Evolutionary conservation across 129 eudicot genomes (phyloP), one percentile per base, ranked within the genome.

Genomic region (Daucus carota): DNA sequence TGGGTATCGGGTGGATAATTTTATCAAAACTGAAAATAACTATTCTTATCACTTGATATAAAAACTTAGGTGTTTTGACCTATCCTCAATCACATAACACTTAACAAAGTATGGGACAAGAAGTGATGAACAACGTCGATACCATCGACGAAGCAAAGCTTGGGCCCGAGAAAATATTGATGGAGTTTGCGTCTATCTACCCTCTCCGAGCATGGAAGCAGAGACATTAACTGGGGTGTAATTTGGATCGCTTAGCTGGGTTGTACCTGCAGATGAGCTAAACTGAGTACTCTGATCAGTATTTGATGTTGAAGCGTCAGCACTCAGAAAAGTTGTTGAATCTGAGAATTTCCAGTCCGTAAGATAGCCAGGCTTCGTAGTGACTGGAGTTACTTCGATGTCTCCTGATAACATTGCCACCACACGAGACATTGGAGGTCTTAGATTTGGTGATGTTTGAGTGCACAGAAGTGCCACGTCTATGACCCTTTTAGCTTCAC

Each of bases 371-470:
- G 98, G 98, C 41, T 82, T 87, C 16, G 88, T 77, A 62, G 82
- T 80, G 24, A 74, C 86, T 11, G 73, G 31, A 8, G 82, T 70
- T 12, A 84, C 89, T 78, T 92, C 92, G 15, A 76, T 31, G 36
- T 92, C 95, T 46, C 96, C 96, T 57, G 87, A 68, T 60, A 90
- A 81, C 98, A 92, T 90, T 8, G 90, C 95, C 76, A 92, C 84
- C 34, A 82, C 96, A 15, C 95, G 94, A 4, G 98, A 92, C 98
- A 92, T 92, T 74, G 95, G 75, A 48, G 98, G 98, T 14, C 98
- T 76, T 48, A 73, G 62, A 12, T 42, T 44, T 31, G 94, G 92
- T 33, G 96, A 87, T 17, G 92, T 83, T 80, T 93, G 98, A 7
- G 85, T 93, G 91, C 98, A 90, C 69, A 87, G 63, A 60, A 93